Conservation (phyloP, 2,329 filamentous ascomycete genomes). For the Pyrenochaeta sp. region DNA sequence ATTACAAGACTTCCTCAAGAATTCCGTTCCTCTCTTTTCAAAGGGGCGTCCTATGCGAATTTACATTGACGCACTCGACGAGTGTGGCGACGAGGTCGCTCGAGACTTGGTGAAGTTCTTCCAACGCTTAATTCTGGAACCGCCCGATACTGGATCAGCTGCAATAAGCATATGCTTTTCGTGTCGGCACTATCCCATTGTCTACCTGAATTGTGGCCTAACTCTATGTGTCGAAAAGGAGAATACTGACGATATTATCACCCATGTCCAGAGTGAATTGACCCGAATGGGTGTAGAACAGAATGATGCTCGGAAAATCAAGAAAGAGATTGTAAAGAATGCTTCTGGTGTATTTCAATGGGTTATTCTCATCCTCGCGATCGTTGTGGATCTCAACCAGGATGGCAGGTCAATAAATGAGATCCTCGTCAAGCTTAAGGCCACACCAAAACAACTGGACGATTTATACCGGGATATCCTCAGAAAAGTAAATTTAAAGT, state of each 20-base stretch:
- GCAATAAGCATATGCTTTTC: constrained; percentile 32
- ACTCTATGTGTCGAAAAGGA: constrained; percentile 46
- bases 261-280: background rate
- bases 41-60: too few species aligned
- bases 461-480: too few species aligned
- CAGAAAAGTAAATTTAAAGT: too few species aligned
- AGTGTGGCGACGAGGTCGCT: constrained; percentile 55
- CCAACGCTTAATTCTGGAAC: too few species aligned
- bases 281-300: background rate
- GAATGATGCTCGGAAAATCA: background rate
- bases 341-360: background rate
- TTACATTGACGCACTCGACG: constrained; percentile 57
- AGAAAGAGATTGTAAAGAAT: background rate
- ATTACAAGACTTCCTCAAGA: constrained; percentile 14
- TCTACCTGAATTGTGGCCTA: constrained; percentile 42
- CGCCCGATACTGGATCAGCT: constrained; percentile 42
- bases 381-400: background rate
- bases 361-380: background rate
- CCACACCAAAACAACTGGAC: too few species aligned
- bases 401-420: too few species aligned
- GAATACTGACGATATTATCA: constrained; percentile 20
- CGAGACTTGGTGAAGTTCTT: constrained; percentile 56
- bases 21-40: too few species aligned
- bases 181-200: constrained; percentile 55
- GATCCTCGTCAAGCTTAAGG: too few species aligned